These are phyloP conservation scores for Malus hybrid DNA, from an alignment of 331 rosid genomes.

Conservation along the genomic window DNA sequence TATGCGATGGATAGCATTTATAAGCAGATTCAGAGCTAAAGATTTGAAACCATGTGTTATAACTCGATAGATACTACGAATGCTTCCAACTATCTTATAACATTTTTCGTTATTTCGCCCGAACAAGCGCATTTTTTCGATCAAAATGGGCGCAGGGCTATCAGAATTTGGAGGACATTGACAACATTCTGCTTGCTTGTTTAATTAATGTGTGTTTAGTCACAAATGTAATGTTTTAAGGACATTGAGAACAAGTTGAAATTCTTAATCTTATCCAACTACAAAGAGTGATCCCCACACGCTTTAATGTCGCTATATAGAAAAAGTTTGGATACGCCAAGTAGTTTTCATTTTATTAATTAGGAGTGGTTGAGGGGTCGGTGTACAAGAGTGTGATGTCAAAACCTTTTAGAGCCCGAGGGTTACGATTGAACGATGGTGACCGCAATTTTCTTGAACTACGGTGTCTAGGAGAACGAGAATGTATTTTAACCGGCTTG, in stretches of 20 bases:
- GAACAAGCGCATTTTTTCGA: no score
- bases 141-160: no score
- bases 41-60: no score
- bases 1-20: constrained; percentile 8
- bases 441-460: no score
- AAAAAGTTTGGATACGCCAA: not conserved
- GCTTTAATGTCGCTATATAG: not conserved
- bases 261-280: not conserved
- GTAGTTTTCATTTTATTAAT: constrained; percentile 8
- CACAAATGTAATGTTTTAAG: not conserved
- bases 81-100: no score
- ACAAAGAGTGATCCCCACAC: not conserved
- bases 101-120: no score
- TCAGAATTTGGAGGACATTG: no score
- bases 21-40: not conserved
- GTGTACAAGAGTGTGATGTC: constrained; percentile 12
- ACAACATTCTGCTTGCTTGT: no score
- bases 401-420: not conserved
- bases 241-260: not conserved
- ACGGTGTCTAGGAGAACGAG: no score
- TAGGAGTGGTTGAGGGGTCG: constrained; percentile 1
- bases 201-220: not conserved
- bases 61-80: no score
- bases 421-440: no score
- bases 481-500: no score